Conservation (phyloP, 768 basidiomycete genomes). For the Cubamyces sp. region DNA sequence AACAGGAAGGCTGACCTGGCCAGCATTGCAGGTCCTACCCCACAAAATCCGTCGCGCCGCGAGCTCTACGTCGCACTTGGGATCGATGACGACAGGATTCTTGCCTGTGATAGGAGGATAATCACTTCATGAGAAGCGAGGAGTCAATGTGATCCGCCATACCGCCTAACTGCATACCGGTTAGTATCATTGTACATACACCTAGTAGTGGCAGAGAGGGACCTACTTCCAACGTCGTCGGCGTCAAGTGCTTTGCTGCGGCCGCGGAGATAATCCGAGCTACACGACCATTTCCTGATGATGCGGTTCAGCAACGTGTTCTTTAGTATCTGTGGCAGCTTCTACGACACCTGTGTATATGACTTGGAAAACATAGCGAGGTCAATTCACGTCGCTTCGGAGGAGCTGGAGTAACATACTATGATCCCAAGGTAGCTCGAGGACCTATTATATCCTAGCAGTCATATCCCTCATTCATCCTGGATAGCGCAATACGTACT, state of each 20-base stretch:
- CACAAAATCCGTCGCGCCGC: constrained; percentile 74
- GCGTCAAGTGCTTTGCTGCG: constrained; percentile 80
- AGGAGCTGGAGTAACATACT: constrained; percentile 40
- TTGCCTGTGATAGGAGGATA: constrained; percentile 52
- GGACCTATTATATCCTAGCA: constrained; percentile 45
- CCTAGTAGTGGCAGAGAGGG: too few species aligned
- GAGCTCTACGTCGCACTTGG: constrained; percentile 61
- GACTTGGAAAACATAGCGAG: neutral
- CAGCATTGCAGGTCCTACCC: constrained; percentile 76
- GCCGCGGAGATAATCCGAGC: constrained; percentile 70
- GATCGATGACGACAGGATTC: constrained; percentile 65
- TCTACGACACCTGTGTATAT: constrained; percentile 18
- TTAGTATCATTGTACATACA: too few species aligned
- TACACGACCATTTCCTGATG: constrained; percentile 46
- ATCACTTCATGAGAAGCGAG: constrained; percentile 42
- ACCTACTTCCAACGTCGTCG: constrained; percentile 58
- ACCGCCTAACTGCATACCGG: too few species aligned
- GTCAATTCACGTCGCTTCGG: neutral
- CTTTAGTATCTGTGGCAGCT: neutral
- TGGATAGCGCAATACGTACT: constrained; percentile 32
- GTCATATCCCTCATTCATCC: neutral
- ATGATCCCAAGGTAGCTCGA: constrained; percentile 72
- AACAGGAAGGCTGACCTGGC: constrained; percentile 41
- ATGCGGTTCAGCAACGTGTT: neutral
- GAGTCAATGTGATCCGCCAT: neutral